A percentile compares a stretch with the other conserved stretches of the same genome.
These are phyloP conservation scores for Scleroderma citrinum DNA, from an alignment of 768 basidiomycete genomes.

Conservation along the genomic window DNA sequence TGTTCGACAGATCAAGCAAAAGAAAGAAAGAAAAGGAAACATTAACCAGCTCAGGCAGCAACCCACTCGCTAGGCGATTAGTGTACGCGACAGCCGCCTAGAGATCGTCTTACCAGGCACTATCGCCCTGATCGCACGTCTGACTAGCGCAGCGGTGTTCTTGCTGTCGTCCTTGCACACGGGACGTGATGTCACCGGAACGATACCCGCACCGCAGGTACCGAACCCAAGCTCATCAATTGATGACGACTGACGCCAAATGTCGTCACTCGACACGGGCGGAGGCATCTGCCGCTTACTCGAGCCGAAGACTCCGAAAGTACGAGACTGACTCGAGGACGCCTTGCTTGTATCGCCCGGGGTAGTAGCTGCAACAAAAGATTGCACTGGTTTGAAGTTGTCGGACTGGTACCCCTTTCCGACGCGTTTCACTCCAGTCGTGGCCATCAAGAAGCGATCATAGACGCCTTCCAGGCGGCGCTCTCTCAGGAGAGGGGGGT, in stretches of 20 bases:
- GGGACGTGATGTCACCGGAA: conserved; percentile 15
- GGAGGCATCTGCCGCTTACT: conserved; percentile 60
- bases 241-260: conserved; percentile 39
- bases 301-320: conserved; percentile 23
- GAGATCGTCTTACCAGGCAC: conserved; percentile 58
- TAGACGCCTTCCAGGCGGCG: conserved; percentile 69
- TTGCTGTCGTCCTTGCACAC: conserved; percentile 40
- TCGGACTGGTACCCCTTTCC: conserved; percentile 82
- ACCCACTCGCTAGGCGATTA: conserved; percentile 17
- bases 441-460: conserved; percentile 79
- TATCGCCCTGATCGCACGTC: conserved; percentile 72
- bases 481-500: conserved; percentile 50
- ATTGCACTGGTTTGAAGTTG: conserved; percentile 39
- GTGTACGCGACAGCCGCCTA: conserved; percentile 42
- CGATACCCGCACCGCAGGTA: conserved; percentile 27
- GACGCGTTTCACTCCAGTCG: conserved; percentile 70
- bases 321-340: conserved; percentile 13
- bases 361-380: conserved; percentile 12
- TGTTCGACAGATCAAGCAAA: conserved; percentile 5
- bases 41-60: too few relatives aligned
- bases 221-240: conserved; percentile 65
- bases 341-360: conserved; percentile 14
- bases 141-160: conserved; percentile 49
- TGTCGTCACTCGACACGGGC: conserved; percentile 64
- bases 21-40: conserved; percentile 11